These are phyloP conservation scores for Puccinia coronata DNA, from an alignment of 1,284 basidiomycete genomes.

Conservation along the genomic window DNA sequence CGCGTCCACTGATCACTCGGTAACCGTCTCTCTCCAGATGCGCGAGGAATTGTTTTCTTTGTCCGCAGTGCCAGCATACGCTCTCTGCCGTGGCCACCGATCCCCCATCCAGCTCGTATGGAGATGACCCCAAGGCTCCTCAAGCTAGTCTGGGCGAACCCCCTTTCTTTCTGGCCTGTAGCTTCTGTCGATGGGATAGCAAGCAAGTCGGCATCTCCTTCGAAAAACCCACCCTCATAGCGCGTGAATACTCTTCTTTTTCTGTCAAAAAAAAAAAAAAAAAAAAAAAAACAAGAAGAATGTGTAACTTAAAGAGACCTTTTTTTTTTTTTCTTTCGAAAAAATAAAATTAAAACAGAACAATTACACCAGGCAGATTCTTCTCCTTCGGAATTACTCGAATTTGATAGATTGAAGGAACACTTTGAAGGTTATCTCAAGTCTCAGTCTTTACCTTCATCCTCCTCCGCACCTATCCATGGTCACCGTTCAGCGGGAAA, in stretches of 20 bases:
- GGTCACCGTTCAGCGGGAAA: background rate
- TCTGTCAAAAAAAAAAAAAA: background rate
- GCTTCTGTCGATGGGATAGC: conserved; percentile 92
- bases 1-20: background rate
- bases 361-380: conserved; percentile 85
- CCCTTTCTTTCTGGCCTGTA: conserved; percentile 87
- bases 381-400: conserved; percentile 75
- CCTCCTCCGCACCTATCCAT: conserved; percentile 1
- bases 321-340: background rate
- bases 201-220: conserved; percentile 84
- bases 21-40: conserved; percentile 67
- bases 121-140: conserved; percentile 60
- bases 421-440: conserved; percentile 81
- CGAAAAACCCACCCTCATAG: conserved; percentile 92
- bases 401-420: conserved; percentile 88
- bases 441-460: conserved; percentile 56
- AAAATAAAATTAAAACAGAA: conserved; percentile 63
- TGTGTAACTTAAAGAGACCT: conserved; percentile 59
- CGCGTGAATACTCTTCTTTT: conserved; percentile 53
- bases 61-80: conserved; percentile 85
- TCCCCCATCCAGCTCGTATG: conserved; percentile 66
- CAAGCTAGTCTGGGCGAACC: conserved; percentile 68
- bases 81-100: conserved; percentile 84
- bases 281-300: conserved; percentile 62
- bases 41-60: conserved; percentile 94